Base-by-base conservation (phyloP, 2,329 filamentous ascomycete genomes). In the Pseudogymnoascus sp. region DNA sequence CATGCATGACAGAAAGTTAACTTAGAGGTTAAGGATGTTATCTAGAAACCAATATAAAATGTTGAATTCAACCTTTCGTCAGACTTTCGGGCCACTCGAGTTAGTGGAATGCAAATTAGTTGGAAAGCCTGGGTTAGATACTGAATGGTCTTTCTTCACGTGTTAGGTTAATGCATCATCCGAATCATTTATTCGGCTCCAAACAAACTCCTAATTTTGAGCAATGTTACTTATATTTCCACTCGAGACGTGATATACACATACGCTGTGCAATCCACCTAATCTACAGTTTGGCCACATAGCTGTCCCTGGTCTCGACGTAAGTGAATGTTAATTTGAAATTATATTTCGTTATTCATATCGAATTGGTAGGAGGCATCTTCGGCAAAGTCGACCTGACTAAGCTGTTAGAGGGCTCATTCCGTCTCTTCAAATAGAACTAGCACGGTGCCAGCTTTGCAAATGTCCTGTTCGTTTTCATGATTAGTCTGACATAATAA, bases 371-470 rank as follows among this genome's bases (percentile, higher is more conserved):
- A 19, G 3, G 49, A 8, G 28, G n/a, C 8, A 19, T 55, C 28
- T 5, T 6, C 28, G 12, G 28, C 49, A 28, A 7, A 19, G 16
- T 7, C 28, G 16, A 52, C 23, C 23, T 23, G 12, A 49, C 23
- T 9, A 5, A 19, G n/a, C 8, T 16, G 25, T 30, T 5, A 52
- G 45, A 30, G 25, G n/a, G 5, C 12, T 55, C 28, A 55, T 33
- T 55, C 49, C 12, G 58, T 39, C 64, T 73, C 85, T 70, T 89
- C 87, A 69, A 92, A 92, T 52, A 90, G 78, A 4, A 92, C 89
- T 55, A 92, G 76, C 5, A 89, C 82, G 3, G 88, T 91, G 5
- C 89, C 89, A 4, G 87, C 87, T 73, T 90, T 90, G 75, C 89
- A 91, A 69, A 91, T 89, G 69, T 91, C 89, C 85, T 89, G 67